Conservation (phyloP, 495 filamentous ascomycete species). For the Cercophora newfieldiana region DNA sequence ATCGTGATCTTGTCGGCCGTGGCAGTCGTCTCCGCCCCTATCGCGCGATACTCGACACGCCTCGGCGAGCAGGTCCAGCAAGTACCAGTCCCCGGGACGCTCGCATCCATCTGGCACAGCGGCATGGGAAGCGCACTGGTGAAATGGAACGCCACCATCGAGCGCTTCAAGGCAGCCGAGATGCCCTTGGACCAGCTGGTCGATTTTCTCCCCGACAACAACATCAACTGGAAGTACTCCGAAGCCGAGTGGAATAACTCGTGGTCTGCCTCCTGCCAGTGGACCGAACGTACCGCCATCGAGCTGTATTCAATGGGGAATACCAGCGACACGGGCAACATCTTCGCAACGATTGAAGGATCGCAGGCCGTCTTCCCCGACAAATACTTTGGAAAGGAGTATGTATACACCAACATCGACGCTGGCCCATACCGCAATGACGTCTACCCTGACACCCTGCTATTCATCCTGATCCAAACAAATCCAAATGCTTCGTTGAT, state of each 20-base stretch:
- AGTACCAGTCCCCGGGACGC: neutral
- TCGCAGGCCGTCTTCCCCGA: neutral
- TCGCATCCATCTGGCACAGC: constrained; percentile 8
- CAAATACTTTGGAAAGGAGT: neutral
- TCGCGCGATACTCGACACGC: constrained; percentile 10
- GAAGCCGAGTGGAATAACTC: constrained; percentile 11
- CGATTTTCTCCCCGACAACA: constrained; percentile 7
- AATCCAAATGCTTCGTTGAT: constrained; percentile 2
- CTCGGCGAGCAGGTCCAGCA: neutral
- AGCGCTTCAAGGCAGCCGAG: constrained; percentile 9
- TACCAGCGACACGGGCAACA: neutral
- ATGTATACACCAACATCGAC: neutral
- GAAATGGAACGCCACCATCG: constrained; percentile 16
- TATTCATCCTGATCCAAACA: constrained; percentile 7
- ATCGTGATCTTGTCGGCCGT: constrained; percentile 5
- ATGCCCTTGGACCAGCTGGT: constrained; percentile 8
- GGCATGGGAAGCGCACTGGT: constrained; percentile 4
- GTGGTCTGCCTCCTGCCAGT: constrained; percentile 6
- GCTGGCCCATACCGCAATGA: neutral
- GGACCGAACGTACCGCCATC: constrained; percentile 1
- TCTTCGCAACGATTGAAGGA: constrained; percentile 1
- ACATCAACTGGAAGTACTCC: constrained; percentile 5
- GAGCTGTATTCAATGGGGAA: neutral
- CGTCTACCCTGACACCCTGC: neutral
- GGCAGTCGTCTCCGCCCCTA: constrained; percentile 5